These are phyloP conservation scores for Wickerhamomyces hampshirensis DNA, from an alignment of 805 yeast species.

Conservation along the genomic window DNA sequence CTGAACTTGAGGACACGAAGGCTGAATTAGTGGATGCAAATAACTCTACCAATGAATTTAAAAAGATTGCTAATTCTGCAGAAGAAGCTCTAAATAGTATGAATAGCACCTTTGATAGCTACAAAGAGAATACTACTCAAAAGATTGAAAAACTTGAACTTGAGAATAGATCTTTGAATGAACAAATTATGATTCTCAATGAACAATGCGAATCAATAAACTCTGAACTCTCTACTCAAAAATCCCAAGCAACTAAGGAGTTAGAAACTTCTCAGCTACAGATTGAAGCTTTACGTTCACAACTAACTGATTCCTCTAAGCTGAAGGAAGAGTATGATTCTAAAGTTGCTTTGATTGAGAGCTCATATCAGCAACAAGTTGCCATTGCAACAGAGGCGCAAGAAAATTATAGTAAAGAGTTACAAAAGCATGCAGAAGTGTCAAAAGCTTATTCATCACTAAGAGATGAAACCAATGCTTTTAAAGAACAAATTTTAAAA, in stretches of 20 bases:
- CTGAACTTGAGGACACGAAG: constrained; percentile 42
- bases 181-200: constrained; percentile 25
- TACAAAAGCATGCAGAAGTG: constrained; percentile 50
- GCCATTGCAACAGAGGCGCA: constrained; percentile 45
- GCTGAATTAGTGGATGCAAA: constrained; percentile 54
- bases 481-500: constrained; percentile 24
- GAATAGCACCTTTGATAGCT: constrained; percentile 48
- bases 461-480: constrained; percentile 31
- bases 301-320: constrained; percentile 21
- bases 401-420: constrained; percentile 49
- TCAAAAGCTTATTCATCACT: constrained; percentile 36
- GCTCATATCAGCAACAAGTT: constrained; percentile 40
- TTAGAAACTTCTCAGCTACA: constrained; percentile 15
- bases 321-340: constrained; percentile 27
- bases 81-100: constrained; percentile 59
- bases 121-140: constrained; percentile 25
- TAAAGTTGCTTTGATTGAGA: constrained; percentile 27
- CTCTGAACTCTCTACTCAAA: constrained; percentile 26
- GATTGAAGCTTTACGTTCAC: constrained; percentile 13
- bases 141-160: constrained; percentile 15
- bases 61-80: constrained; percentile 57
- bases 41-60: constrained; percentile 55
- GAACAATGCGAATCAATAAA: constrained; percentile 27
- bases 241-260: constrained; percentile 21
- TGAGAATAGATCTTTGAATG: constrained; percentile 19